These are phyloP conservation scores for Yamadazyma kanchanaburiensis DNA, from an alignment of 1,139 yeast genomes.

Conservation along the genomic window DNA sequence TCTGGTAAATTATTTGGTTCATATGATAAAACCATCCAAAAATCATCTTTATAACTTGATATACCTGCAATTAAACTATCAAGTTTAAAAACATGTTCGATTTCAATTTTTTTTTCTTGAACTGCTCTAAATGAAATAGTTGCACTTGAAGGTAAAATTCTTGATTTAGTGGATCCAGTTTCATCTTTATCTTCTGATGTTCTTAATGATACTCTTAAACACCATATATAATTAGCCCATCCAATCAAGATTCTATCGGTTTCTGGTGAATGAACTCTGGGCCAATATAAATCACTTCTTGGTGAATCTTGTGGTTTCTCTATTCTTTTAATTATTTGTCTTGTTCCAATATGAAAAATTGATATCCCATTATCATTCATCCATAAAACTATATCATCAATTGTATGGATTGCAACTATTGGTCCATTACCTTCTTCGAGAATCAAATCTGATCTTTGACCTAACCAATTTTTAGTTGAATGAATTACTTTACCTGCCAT, in stretches of 20 bases:
- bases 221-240: conserved; percentile 84
- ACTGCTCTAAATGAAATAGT: conserved; percentile 55
- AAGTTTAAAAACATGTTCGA: conserved; percentile 54
- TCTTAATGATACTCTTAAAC: conserved; percentile 47
- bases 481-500: conserved; percentile 80
- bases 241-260: conserved; percentile 69
- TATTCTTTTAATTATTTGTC: conserved; percentile 45
- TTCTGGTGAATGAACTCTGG: conserved; percentile 68
- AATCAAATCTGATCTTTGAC: conserved; percentile 66
- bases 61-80: conserved; percentile 76
- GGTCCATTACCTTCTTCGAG: conserved; percentile 68
- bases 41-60: conserved; percentile 66
- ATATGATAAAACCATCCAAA: conserved; percentile 58
- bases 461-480: conserved; percentile 84
- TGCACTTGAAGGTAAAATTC: conserved; percentile 62
- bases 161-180: conserved; percentile 21
- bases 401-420: conserved; percentile 58
- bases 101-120: conserved; percentile 53
- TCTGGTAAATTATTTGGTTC: conserved; percentile 61
- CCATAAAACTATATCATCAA: conserved; percentile 74
- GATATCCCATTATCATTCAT: conserved; percentile 80
- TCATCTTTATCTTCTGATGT: conserved; percentile 14
- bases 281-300: conserved; percentile 83
- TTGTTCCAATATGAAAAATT: conserved; percentile 48
- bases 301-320: conserved; percentile 60